A percentile compares a stretch with the other conserved stretches of the same genome.
phyloP scores from a whole-genome alignment of 306 rosid species.

The Fagus crenata region DNA sequence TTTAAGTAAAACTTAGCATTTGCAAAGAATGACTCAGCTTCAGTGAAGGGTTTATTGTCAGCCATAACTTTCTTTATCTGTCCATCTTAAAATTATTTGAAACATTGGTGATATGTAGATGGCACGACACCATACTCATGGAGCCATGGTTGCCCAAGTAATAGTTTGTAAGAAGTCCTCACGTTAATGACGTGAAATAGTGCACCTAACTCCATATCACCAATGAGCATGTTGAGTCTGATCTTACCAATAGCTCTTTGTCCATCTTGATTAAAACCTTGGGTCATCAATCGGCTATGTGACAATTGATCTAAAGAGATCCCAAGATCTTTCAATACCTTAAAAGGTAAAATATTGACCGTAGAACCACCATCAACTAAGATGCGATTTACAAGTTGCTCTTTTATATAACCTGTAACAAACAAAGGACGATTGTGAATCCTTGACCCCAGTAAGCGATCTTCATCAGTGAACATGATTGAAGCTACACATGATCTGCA shows the following conservation, averaged over 20 bases:
- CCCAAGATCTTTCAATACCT: neutral
- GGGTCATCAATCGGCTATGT: neutral
- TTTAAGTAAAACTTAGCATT: neutral
- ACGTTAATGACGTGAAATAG: too few relatives aligned
- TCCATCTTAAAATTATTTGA: neutral
- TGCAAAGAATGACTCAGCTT: neutral
- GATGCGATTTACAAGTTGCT: neutral
- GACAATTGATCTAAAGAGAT: neutral
- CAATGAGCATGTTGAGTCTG: neutral
- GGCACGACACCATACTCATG: too few relatives aligned
- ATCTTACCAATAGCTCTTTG: neutral
- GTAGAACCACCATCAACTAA: neutral
- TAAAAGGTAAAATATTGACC: neutral
- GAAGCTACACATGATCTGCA: too few relatives aligned
- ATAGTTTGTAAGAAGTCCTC: too few relatives aligned
- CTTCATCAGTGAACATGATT: too few relatives aligned
- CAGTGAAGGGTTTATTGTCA: neutral
- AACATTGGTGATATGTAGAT: too few relatives aligned
- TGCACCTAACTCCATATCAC: too few relatives aligned
- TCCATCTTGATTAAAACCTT: neutral
- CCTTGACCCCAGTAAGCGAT: too few relatives aligned
- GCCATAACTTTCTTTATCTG: neutral
- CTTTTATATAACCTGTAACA: too few relatives aligned
- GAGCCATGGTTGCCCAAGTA: too few relatives aligned
- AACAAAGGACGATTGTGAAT: too few relatives aligned